phyloP scores from a whole-genome alignment of 202 grass and related monocot genomes.

The Sporobolus alterniflorus region DNA sequence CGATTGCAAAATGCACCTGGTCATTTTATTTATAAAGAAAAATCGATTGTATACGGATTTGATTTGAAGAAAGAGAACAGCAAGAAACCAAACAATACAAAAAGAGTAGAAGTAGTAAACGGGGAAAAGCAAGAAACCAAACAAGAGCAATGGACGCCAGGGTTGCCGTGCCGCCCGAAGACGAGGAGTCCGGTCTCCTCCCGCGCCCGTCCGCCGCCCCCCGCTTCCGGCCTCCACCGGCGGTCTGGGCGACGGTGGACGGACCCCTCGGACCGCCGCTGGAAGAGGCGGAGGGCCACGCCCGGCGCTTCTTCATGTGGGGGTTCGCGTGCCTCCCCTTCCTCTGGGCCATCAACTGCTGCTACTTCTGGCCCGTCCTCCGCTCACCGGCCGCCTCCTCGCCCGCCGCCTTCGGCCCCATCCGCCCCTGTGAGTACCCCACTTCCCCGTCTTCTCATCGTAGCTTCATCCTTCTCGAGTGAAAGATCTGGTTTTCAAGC shows the following conservation, averaged over 20 bases:
- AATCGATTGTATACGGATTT: too few relatives aligned
- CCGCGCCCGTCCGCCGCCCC: conserved; percentile 9
- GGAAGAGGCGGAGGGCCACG: conserved; percentile 76
- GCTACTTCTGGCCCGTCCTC: conserved; percentile 96
- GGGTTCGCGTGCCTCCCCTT: conserved; percentile 92
- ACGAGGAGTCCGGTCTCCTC: conserved; percentile 75
- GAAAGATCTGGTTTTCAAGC: conserved; percentile 5
- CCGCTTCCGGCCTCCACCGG: conserved; percentile 11
- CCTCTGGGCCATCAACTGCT: conserved; percentile 97
- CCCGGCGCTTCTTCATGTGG: conserved; percentile 84
- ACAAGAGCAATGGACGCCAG: conserved; percentile 64
- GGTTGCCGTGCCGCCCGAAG: conserved; percentile 43
- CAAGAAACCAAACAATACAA: too few relatives aligned
- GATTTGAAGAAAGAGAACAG: too few relatives aligned
- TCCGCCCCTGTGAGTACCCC: conserved; percentile 79
- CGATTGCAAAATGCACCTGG: background rate
- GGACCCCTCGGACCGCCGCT: conserved; percentile 76
- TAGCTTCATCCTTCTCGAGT: background rate
- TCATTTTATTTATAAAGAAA: too few relatives aligned
- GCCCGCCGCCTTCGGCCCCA: conserved; percentile 46
- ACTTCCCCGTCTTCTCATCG: background rate
- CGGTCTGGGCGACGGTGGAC: conserved; percentile 81
- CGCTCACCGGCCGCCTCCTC: conserved; percentile 38
- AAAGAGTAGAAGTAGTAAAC: too few relatives aligned
- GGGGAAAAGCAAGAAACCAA: background rate